Percentiles rank a stretch among this genome's conserved stretches.
These are phyloP conservation scores for Cokeromyces recurvatus DNA, from an alignment of 371 early-diverging fungal genomes.

Conservation along the genomic window DNA sequence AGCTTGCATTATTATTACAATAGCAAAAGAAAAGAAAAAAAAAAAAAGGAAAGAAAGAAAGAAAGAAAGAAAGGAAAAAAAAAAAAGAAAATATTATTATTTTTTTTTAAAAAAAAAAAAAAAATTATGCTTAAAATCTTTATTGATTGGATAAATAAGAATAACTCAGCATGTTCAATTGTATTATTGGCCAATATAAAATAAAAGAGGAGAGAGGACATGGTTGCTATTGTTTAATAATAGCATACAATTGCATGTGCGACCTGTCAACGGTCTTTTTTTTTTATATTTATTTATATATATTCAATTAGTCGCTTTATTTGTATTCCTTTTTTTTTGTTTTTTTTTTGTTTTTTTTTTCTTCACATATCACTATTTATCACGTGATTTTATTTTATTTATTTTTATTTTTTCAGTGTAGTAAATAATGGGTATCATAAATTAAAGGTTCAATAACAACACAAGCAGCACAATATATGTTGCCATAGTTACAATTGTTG, in stretches of 20 bases:
- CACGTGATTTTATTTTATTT: too few relatives aligned
- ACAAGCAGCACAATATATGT: constrained; percentile 46
- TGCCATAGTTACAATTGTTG: constrained; percentile 44
- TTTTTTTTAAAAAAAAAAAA: not conserved
- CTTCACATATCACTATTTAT: too few relatives aligned
- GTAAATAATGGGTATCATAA: too few relatives aligned
- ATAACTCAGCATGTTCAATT: constrained; percentile 4
- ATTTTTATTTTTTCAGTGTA: too few relatives aligned
- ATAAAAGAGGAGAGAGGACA: too few relatives aligned
- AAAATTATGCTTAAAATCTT: not conserved
- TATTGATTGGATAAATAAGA: constrained; percentile 11
- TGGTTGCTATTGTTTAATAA: too few relatives aligned
- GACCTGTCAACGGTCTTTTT: too few relatives aligned
- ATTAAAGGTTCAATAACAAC: constrained; percentile 32
- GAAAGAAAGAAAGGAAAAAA: constrained; percentile 1
- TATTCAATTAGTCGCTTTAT: too few relatives aligned
- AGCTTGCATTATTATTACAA: not conserved
- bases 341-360: too few relatives aligned
- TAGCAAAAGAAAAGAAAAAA: not conserved
- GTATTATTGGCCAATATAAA: not conserved
- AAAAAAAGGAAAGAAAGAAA: not conserved
- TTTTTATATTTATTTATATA: too few relatives aligned
- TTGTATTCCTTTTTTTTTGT: too few relatives aligned
- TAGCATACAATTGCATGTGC: too few relatives aligned
- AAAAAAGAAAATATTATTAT: not conserved